Evolutionary conservation across 495 filamentous ascomycete genomes (phyloP).

Genomic region (Neurospora cerealis): DNA sequence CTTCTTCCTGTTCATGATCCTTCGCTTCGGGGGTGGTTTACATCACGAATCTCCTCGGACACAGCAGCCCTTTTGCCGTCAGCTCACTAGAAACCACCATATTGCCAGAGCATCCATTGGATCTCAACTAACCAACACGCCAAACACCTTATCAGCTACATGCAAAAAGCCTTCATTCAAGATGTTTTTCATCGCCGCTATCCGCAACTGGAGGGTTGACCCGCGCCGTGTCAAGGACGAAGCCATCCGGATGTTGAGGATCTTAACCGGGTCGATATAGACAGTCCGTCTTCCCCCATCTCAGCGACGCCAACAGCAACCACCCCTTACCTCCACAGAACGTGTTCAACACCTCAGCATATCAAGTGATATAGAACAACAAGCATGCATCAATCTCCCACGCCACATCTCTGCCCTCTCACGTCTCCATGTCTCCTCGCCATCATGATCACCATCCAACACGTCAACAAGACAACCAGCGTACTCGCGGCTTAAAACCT

Average conservation of each 20-base stretch:
- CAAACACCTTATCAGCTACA: neutral
- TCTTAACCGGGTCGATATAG: neutral
- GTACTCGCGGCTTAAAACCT: neutral
- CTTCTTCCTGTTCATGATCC: neutral
- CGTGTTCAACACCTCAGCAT: neutral
- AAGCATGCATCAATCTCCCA: too few species aligned
- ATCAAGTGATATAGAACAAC: neutral
- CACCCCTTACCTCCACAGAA: neutral
- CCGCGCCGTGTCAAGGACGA: neutral
- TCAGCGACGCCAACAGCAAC: neutral
- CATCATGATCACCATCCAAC: too few species aligned
- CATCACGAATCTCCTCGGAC: neutral
- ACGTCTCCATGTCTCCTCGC: too few species aligned
- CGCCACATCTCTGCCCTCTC: neutral
- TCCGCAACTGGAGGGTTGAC: neutral
- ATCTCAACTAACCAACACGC: neutral
- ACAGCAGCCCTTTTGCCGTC: too few species aligned
- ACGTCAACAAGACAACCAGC: neutral
- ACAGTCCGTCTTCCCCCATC: neutral
- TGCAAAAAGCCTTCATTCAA: neutral
- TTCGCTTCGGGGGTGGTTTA: neutral
- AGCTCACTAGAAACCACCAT: neutral
- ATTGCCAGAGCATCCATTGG: neutral
- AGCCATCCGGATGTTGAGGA: neutral
- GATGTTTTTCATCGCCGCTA: neutral